A percentile compares a stretch with the other conserved stretches of the same genome.
Conservation (phyloP, 139 green algal species). For the Auxenochlorella protothecoides region DNA sequence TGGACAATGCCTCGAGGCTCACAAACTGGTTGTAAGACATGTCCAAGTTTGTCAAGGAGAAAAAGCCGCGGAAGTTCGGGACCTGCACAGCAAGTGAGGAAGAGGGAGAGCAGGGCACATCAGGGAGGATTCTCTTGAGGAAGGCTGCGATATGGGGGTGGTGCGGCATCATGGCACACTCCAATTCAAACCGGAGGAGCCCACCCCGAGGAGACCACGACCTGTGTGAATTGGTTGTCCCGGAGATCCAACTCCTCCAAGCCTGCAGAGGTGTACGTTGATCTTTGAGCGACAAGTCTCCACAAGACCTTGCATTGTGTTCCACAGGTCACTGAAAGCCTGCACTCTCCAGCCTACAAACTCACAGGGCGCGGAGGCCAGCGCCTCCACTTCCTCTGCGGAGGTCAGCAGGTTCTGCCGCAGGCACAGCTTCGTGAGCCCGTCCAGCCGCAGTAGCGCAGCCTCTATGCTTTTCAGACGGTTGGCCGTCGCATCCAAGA, state of each 20-base stretch:
- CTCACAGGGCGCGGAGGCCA: slow-evolving; percentile 18
- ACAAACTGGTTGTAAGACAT: slow-evolving; percentile 82
- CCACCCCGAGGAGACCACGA: slow-evolving; percentile 3
- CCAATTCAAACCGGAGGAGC: no score
- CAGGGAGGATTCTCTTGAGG: no score
- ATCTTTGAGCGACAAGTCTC: no score
- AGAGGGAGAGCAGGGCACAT: neutral
- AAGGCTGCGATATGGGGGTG: no score
- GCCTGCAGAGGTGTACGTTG: slow-evolving; percentile 3
- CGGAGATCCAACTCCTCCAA: slow-evolving; percentile 66
- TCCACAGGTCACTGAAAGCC: no score
- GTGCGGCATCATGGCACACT: no score
- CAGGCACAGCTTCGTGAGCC: slow-evolving; percentile 61
- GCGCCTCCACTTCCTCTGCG: slow-evolving; percentile 9
- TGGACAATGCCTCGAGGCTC: slow-evolving; percentile 41
- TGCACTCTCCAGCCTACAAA: no score
- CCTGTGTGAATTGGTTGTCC: slow-evolving; percentile 69
- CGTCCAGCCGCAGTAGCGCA: slow-evolving; percentile 51
- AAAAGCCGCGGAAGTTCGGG: slow-evolving; percentile 46
- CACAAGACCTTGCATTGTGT: no score
- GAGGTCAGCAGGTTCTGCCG: slow-evolving; percentile 74
- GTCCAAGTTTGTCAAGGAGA: slow-evolving; percentile 52
- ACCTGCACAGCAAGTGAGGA: slow-evolving; percentile 30
- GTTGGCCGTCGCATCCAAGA: slow-evolving; percentile 77
- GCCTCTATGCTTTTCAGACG: slow-evolving; percentile 56